A percentile compares a stretch with the other conserved stretches of the same genome.
These are phyloP conservation scores for Exophiala bonariae DNA, from an alignment of 2,329 filamentous ascomycete species.

Conservation along the genomic window DNA sequence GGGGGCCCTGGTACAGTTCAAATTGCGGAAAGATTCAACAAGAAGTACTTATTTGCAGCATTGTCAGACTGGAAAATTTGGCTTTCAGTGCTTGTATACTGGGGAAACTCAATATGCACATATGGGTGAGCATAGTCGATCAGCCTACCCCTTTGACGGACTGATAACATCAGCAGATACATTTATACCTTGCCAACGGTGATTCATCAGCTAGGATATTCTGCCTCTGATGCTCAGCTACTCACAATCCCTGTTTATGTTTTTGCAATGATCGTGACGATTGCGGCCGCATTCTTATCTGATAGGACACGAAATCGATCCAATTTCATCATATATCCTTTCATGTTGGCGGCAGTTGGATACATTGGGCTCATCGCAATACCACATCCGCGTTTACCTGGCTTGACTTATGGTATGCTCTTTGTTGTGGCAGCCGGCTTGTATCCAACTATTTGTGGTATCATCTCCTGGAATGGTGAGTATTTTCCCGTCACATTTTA, in stretches of 20 bases:
- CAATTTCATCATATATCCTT: conserved; percentile 36
- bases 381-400: conserved; percentile 20
- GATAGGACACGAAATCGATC: conserved; percentile 33
- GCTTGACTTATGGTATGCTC: conserved; percentile 30
- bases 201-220: conserved; percentile 29
- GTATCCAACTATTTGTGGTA: conserved; percentile 46
- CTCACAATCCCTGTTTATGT: conserved; percentile 37
- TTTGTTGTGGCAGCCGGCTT: conserved; percentile 37
- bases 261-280: conserved; percentile 29
- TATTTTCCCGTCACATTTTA: too few species aligned
- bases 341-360: conserved; percentile 32
- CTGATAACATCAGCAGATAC: too few species aligned
- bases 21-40: conserved; percentile 26
- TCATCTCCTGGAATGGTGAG: conserved; percentile 60
- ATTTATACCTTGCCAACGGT: conserved; percentile 19
- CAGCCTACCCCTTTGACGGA: too few species aligned
- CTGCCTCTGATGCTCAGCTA: conserved; percentile 18
- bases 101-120: conserved; percentile 22
- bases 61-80: conserved; percentile 24
- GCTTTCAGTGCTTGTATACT: conserved; percentile 20
- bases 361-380: conserved; percentile 33
- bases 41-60: conserved; percentile 11
- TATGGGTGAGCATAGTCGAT: too few species aligned
- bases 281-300: conserved; percentile 30
- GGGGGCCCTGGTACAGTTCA: conserved; percentile 21